Conservation (phyloP, 176 grass and related monocot genomes). For the Olyra latifolia region DNA sequence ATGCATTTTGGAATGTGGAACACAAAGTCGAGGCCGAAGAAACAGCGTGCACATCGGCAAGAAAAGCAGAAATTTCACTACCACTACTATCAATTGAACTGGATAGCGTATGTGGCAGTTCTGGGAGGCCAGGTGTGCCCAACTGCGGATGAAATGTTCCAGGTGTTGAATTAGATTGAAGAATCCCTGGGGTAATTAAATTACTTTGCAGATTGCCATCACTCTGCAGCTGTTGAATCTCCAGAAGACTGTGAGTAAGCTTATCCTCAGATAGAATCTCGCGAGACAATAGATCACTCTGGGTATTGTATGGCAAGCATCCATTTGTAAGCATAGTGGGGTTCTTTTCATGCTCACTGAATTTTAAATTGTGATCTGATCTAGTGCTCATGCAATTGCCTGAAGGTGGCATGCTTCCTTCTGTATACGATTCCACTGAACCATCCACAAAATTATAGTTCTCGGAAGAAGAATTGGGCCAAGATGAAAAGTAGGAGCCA, state of each 20-base stretch:
- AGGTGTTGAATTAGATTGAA: slow-evolving; percentile 33
- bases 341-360: slow-evolving; percentile 32
- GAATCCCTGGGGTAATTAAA: slow-evolving; percentile 16
- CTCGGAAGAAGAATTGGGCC: slow-evolving; percentile 44
- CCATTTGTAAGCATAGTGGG: slow-evolving; percentile 31
- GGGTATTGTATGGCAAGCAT: slow-evolving; percentile 14
- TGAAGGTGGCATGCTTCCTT: slow-evolving; percentile 32
- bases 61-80: slow-evolving; percentile 53
- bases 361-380: slow-evolving; percentile 38
- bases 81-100: slow-evolving; percentile 62
- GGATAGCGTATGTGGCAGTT: slow-evolving; percentile 42
- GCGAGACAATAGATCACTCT: slow-evolving; percentile 27
- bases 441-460: slow-evolving; percentile 40
- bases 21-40: slow-evolving; percentile 42
- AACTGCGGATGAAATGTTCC: slow-evolving; percentile 40
- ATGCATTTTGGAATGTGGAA: slow-evolving; percentile 41
- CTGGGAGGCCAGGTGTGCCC: slow-evolving; percentile 37
- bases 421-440: slow-evolving; percentile 43
- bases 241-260: slow-evolving; percentile 17
- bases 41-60: slow-evolving; percentile 55
- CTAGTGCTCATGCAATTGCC: slow-evolving; percentile 33
- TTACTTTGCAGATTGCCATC: slow-evolving; percentile 28
- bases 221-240: slow-evolving; percentile 41
- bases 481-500: slow-evolving; percentile 49
- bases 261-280: slow-evolving; percentile 34